Evolutionary conservation across 2,329 filamentous ascomycete species (phyloP), one percentile per base, ranked within the genome.

Genomic region (Beauveria sp.): DNA sequence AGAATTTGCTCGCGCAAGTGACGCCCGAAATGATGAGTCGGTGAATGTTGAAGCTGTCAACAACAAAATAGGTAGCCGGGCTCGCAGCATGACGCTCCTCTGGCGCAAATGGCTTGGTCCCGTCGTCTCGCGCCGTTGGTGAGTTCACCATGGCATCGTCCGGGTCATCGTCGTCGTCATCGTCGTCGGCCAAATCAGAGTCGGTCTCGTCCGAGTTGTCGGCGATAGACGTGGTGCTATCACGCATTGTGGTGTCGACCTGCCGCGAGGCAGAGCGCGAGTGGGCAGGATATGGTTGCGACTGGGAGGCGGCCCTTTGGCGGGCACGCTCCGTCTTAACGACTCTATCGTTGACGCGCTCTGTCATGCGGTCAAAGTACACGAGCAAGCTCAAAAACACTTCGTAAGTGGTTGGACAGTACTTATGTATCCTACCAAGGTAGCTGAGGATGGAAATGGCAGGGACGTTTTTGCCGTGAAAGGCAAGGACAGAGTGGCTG

Each of bases 31-130:
- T 99, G 60, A 98, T 93, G 61, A 99, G 80, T 61, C 95, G 88
- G 73, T 99, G 95, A 66, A 99, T 98, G 76, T 99, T 99, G 79
- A 95, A 99, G 77, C 95, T 98, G 76, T 99, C 95, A 12, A 98
- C 95, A 46, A 98, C 93, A 72, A 99, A 98, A 63, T 84, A 86
- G 9, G 83, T 84, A 5, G 80, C 80, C n/a, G 74, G 67, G 7
- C 65, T 69, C 48, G 66, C 56, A 16, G 67, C 63, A 7, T 67
- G 60, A 14, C 67, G 63, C 46, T 73, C 71, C 14, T 66, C 66
- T 18, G 67, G 62, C 1, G 65, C 60, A 67, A 65, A 22, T 58
- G 66, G 22, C 64, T 65, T 59, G 31, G 20, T 38, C 5, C 40
- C n/a, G 65, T 69, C 67, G 60, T 66, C 58, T 5, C 66, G 63